Evolutionary conservation across 306 rosid genomes (phyloP), one percentile per base, ranked within the genome.

Genomic region (Cicer arietinum): DNA sequence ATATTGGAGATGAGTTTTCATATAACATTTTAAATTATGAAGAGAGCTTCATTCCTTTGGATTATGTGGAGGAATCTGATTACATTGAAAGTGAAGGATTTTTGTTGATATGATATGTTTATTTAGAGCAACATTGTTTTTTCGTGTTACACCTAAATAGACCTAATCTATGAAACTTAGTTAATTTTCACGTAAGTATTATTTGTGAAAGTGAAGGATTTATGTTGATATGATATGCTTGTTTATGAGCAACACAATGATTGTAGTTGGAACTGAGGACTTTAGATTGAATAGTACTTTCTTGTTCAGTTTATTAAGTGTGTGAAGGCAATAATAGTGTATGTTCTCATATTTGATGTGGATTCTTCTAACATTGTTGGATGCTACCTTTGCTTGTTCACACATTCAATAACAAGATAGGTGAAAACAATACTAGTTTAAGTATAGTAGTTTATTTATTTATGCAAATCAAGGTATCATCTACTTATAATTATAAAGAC

Each of bases 1-100:
- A 47, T 76, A 7, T 72, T 67, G 77, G 70, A 6, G 52, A 57
- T 61, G 77, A 39, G 4, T 73, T 56, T 77, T 72, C 25, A 1
- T 84, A 68, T 57, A 69, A 47, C 3, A 17, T 50, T 40, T 80
- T 80, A 6, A 35, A 77, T 56, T 68, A 77, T 63, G 78, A 12
- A 25, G 71, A 80, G 58, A 84, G 73, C 39, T 69, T 53, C 2
- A n/a, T 41, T 75, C 35, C 57, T 67, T 71, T 67, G 4, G n/a
- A 25, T 5, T 40, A 35, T 69, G 14, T 11, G 50, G 48, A 17
- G 53, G 40, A 78, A 53, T 57, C 17, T 66, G 42, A 57, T 20
- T 1, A 20, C 1, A 5, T 16, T 51, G 76, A 52, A 10, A 59
- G 3, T 0, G 42, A 20, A 5, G 63, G 51, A 39, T 10, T 52